Conservation (phyloP, 2,329 filamentous ascomycete species). For the Trichoderma simmonsii region DNA sequence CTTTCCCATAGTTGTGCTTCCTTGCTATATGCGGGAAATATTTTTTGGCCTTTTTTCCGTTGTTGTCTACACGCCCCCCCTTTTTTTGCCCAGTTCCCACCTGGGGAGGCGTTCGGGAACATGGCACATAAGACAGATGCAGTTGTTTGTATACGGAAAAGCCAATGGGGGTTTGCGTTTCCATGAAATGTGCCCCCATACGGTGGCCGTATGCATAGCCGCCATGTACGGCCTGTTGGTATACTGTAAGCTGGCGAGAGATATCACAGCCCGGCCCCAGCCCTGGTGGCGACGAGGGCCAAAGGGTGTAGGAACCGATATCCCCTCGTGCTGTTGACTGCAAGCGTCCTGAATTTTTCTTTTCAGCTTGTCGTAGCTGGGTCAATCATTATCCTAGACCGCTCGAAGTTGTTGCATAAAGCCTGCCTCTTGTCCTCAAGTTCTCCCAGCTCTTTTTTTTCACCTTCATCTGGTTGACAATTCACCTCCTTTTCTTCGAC, state of each 20-base stretch:
- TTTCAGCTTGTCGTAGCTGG: background rate
- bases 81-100: background rate
- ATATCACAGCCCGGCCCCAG: slow-evolving; percentile 1
- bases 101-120: background rate
- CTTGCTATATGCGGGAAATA: slow-evolving; percentile 15
- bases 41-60: background rate
- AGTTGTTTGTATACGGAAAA: background rate
- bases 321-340: background rate
- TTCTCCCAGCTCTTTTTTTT: background rate
- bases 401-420: background rate
- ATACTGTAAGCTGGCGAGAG: background rate
- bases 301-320: slow-evolving; percentile 6
- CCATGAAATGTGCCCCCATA: background rate
- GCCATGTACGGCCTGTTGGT: background rate
- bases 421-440: background rate
- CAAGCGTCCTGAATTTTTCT: background rate
- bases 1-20: background rate
- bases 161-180: background rate
- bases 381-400: background rate
- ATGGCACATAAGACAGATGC: background rate
- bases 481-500: background rate
- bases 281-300: slow-evolving; percentile 2
- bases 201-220: background rate
- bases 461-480: background rate
- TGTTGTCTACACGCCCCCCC: background rate